Evolutionary conservation across 306 rosid genomes (phyloP), one percentile per base, ranked within the genome.

Genomic region (Cucurbita ficifolia): DNA sequence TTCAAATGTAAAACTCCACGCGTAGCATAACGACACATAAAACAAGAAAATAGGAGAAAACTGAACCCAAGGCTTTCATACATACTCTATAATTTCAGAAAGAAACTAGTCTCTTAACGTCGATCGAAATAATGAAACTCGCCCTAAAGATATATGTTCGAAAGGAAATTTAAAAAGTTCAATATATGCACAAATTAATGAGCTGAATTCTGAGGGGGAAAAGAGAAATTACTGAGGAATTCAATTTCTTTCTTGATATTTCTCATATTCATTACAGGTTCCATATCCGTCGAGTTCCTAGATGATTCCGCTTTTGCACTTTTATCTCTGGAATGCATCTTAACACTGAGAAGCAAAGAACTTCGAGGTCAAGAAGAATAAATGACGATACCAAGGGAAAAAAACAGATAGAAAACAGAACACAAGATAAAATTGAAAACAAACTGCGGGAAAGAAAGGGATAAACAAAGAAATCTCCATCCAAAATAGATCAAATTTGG

Each of bases 211-310:
- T 33, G 19, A 48, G 38, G 39, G 57, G 1, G 1, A 29, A 61
- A 52, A 24, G 67, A 35, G 69, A 64, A 76, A 42, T 35, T 78
- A 78, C 76, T 64, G 24, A 73, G 49, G 68, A 39, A 18, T 18
- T 61, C 77, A 40, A 78, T 78, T 33, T 78, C 81, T 57, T 78
- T 72, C 81, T 61, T 61, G 56, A 78, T 78, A 13, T 12, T 61
- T 61, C 40, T 51, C 64, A 61, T 50, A 22, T 78, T 57, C 74
- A 78, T 49, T 4, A 72, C 40, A 39, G 75, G 46, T 1, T 78
- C 74, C 73, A 21, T 5, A 16, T 71, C 38, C 3, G 39, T 72
- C 21, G 51, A 40, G 35, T n/a, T 61, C 21, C 19, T 11, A 10
- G 63, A 58, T 40, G 76, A 74, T 24, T 68, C 81, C 36, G 13